phyloP scores from a whole-genome alignment of 176 grass and related monocot species.

The Triticum urartu region DNA sequence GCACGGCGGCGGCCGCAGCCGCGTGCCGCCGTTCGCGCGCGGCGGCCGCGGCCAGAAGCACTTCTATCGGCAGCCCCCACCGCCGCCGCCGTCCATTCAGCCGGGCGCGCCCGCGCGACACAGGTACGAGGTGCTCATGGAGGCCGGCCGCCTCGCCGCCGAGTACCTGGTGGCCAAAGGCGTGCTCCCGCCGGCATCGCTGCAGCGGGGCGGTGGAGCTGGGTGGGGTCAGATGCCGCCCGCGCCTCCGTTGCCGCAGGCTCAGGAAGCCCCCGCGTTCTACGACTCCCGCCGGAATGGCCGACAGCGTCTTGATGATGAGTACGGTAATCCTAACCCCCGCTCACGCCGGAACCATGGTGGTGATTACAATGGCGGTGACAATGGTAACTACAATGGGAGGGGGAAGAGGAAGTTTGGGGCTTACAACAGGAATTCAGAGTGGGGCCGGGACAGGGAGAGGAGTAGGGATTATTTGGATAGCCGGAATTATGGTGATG shows the following conservation, averaged over 20 bases:
- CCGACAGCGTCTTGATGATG: constrained; percentile 53
- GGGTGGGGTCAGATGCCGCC: constrained; percentile 35
- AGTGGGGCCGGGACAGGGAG: constrained; percentile 60
- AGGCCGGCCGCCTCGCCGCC: constrained; percentile 85
- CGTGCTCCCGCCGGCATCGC: constrained; percentile 56
- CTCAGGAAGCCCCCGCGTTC: constrained; percentile 14
- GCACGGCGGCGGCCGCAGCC: constrained; percentile 31
- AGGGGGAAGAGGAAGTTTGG: constrained; percentile 62
- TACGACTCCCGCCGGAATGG: constrained; percentile 24
- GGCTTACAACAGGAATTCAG: constrained; percentile 48
- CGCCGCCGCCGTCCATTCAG: neutral
- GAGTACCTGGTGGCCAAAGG: constrained; percentile 88
- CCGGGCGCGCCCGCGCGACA: neutral
- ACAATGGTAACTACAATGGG: constrained; percentile 45
- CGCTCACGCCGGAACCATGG: constrained; percentile 20
- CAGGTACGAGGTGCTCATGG: constrained; percentile 83
- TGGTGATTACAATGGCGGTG: constrained; percentile 17
- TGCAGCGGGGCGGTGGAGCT: constrained; percentile 26
- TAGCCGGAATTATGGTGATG: constrained; percentile 43
- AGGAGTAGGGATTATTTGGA: constrained; percentile 60
- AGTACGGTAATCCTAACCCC: constrained; percentile 29
- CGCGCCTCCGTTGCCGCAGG: neutral
- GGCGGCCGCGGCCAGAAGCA: constrained; percentile 47
- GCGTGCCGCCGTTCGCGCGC: constrained; percentile 42
- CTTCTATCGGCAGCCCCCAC: constrained; percentile 27